A percentile compares a stretch with the other conserved stretches of the same genome.
Conservation (phyloP, 192 early-diverging fungal species). For the Coemansia biformis region DNA sequence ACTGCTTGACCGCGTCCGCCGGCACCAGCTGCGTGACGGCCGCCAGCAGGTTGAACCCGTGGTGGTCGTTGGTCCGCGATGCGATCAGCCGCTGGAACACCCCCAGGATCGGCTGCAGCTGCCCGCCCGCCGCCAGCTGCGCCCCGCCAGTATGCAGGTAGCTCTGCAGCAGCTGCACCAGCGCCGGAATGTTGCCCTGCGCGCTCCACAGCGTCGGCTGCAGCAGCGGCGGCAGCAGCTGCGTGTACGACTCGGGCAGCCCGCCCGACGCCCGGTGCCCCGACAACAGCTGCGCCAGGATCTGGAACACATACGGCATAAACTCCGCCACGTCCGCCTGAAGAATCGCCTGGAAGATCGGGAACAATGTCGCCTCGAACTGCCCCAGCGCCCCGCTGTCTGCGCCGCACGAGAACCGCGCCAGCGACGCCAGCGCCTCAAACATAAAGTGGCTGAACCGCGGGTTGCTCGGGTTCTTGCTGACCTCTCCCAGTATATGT, state of each 20-base stretch:
- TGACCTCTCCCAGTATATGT: slow-evolving; percentile 72
- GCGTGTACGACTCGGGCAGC: slow-evolving; percentile 69
- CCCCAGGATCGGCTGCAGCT: slow-evolving; percentile 81
- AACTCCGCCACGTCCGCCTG: slow-evolving; percentile 84
- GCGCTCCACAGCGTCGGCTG: slow-evolving; percentile 83
- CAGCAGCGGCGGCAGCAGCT: slow-evolving; percentile 71
- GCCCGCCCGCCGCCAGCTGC: slow-evolving; percentile 62
- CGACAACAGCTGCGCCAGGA: slow-evolving; percentile 82
- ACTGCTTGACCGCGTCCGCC: slow-evolving; percentile 53
- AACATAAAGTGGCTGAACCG: slow-evolving; percentile 97
- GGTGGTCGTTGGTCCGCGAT: slow-evolving; percentile 78
- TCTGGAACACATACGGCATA: slow-evolving; percentile 95
- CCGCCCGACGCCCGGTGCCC: slow-evolving; percentile 56
- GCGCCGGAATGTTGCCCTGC: slow-evolving; percentile 88
- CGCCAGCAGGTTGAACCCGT: slow-evolving; percentile 76
- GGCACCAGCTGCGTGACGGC: slow-evolving; percentile 74
- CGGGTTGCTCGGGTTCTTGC: slow-evolving; percentile 95
- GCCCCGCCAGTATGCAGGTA: slow-evolving; percentile 72
- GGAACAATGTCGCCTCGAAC: slow-evolving; percentile 85
- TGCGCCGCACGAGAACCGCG: slow-evolving; percentile 73
- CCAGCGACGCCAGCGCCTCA: slow-evolving; percentile 84
- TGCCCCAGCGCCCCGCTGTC: slow-evolving; percentile 62
- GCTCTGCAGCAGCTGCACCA: slow-evolving; percentile 82
- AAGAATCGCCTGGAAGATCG: slow-evolving; percentile 84
- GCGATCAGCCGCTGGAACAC: slow-evolving; percentile 89